Evolutionary conservation across 2,329 filamentous ascomycete species (phyloP), one percentile per base, ranked within the genome.

Genomic region (Pseudogymnoascus sp.): DNA sequence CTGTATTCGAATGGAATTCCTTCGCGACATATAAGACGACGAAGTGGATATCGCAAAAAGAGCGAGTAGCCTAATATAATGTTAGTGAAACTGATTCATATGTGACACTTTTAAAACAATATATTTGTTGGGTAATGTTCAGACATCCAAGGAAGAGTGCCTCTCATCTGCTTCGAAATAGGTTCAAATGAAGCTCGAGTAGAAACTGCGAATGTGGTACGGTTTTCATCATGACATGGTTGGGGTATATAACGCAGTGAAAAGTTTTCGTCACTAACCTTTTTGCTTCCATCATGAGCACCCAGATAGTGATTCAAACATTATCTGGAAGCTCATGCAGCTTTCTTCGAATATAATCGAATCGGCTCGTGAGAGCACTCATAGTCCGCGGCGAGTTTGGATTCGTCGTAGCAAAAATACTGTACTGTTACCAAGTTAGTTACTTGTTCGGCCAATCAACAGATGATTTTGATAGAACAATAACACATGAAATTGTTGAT

Each of bases 161-260:
- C 85, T 81, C 81, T 89, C 86, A 89, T 86, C 72, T 86, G 78
- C 81, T 82, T 81, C 81, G 68, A 77, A 75, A 77, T 78, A 84
- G 84, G 84, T 85, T 87, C 84, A 74, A 71, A 69, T 72, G 76
- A 81, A 81, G 81, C 85, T 89, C 85, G 80, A 89, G 88, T 89
- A 87, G 85, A 91, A 91, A 91, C 88, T 91, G 88, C 88, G 87
- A 92, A 90, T 89, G 80, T 83, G 78, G 80, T 83, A 85, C 80
- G 82, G 82, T 75, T 86, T 88, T 89, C 85, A 89, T 89, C 86
- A 88, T 85, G 71, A 69, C 69, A 71, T 72, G 68, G 62, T 59
- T 6, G 57, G 36, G 39, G n/a, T 41, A 11, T 35, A 26, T 40
- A 39, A 26, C 21, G 17, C 10, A 61, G 37, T 39, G 62, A 66